Evolutionary conservation across 2,329 filamentous ascomycete genomes (phyloP).

Genomic region (Diaporthe citrichinensis): DNA sequence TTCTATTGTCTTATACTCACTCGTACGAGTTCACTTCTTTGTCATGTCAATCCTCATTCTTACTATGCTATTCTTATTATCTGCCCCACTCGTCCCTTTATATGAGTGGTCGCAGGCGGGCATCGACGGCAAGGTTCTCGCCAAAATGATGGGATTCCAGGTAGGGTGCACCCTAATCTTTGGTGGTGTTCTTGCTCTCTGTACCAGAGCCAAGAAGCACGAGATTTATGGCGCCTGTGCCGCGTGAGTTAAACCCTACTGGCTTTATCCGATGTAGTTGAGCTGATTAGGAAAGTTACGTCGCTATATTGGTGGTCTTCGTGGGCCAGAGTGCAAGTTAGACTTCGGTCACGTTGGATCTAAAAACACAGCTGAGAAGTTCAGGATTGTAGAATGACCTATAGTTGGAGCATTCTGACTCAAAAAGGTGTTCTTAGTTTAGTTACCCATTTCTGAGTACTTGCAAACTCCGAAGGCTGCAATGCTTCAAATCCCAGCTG

Average conservation of each 20-base stretch:
- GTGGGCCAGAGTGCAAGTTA: constrained; percentile 16
- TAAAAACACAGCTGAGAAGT: rapidly evolving
- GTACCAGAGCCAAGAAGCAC: constrained; percentile 27
- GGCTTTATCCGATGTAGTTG: rapidly evolving
- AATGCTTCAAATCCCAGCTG: no score
- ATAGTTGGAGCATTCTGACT: no score
- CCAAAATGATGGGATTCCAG: constrained; percentile 33
- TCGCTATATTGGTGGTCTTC: constrained; percentile 31
- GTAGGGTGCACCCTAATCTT: constrained; percentile 12
- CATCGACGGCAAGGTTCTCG: neutral
- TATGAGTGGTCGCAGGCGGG: neutral
- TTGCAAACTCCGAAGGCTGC: no score
- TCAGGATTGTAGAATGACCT: neutral
- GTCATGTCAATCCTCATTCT: constrained; percentile 11
- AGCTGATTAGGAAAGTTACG: constrained; percentile 1
- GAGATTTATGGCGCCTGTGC: constrained; percentile 25
- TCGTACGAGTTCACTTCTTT: neutral
- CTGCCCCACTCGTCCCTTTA: neutral
- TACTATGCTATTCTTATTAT: constrained; percentile 8
- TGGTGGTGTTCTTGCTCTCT: constrained; percentile 16
- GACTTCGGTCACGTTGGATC: neutral
- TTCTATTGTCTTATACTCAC: neutral
- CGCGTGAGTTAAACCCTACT: neutral
- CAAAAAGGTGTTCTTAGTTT: no score
- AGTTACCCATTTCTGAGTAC: no score